Evolutionary conservation across 768 basidiomycete species (phyloP).

Genomic region (Boletus huronensis): DNA sequence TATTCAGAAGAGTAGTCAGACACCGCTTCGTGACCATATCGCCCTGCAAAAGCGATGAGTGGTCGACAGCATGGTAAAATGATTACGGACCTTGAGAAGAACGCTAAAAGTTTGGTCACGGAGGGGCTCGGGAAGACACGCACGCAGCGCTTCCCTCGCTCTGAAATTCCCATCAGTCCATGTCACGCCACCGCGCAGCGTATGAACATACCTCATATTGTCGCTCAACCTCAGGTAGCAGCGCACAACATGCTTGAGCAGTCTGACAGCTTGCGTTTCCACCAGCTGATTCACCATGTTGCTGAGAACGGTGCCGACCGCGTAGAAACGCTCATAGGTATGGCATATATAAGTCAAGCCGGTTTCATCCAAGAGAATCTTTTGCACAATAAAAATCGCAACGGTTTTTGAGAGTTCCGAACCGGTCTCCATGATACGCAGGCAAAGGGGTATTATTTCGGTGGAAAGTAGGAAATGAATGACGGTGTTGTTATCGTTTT

Average conservation of each 20-base stretch:
- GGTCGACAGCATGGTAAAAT: not conserved
- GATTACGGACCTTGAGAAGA: slow-evolving; percentile 71
- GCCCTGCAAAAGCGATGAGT: slow-evolving; percentile 49
- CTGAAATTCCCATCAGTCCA: slow-evolving; percentile 38
- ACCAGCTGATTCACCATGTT: slow-evolving; percentile 99
- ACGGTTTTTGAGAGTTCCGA: slow-evolving; percentile 98
- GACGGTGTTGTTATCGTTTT: slow-evolving; percentile 99
- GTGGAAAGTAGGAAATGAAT: slow-evolving; percentile 99
- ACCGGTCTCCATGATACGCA: slow-evolving; percentile 99
- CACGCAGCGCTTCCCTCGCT: slow-evolving; percentile 91
- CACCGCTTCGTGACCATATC: slow-evolving; percentile 98
- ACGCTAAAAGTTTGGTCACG: slow-evolving; percentile 90
- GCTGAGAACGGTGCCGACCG: slow-evolving; percentile 95
- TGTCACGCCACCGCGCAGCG: slow-evolving; percentile 5
- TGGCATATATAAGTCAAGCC: slow-evolving; percentile 98
- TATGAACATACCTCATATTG: slow-evolving; percentile 73
- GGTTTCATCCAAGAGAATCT: slow-evolving; percentile 94
- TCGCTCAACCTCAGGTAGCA: slow-evolving; percentile 96
- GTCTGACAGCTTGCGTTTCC: slow-evolving; percentile 93
- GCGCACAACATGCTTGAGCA: slow-evolving; percentile 96
- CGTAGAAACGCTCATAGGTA: slow-evolving; percentile 99
- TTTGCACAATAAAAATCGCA: slow-evolving; percentile 99
- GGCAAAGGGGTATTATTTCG: slow-evolving; percentile 98
- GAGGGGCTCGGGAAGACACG: slow-evolving; percentile 93
- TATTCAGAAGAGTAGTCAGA: slow-evolving; percentile 84